A percentile compares a stretch with the other conserved stretches of the same genome.
Evolutionary conservation across 345 rosid species (phyloP).

Genomic region (Iberis pinnata): DNA sequence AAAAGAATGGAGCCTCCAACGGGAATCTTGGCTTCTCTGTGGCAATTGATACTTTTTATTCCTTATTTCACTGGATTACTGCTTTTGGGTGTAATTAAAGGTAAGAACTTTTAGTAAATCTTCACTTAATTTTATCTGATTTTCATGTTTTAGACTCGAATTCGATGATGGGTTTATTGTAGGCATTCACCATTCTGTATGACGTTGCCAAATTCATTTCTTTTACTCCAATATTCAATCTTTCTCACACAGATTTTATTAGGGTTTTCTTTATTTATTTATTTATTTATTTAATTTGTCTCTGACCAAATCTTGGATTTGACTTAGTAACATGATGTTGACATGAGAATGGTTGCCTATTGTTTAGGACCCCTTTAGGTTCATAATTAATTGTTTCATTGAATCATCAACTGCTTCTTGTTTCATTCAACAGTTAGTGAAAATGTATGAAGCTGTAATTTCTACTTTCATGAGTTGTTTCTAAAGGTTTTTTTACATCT

Average conservation of each 20-base stretch:
- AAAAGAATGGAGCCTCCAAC: conserved; percentile 49
- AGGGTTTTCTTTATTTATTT: too few species aligned
- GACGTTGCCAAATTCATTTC: background rate
- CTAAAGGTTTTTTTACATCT: background rate
- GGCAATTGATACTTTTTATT: conserved; percentile 65
- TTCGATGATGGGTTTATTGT: conserved; percentile 2
- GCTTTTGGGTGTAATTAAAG: conserved; percentile 67
- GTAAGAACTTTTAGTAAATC: conserved; percentile 25
- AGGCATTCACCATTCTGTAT: background rate
- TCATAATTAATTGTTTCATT: conserved; percentile 9
- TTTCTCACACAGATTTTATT: background rate
- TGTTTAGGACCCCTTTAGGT: background rate
- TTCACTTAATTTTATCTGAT: background rate
- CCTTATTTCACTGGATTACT: conserved; percentile 80
- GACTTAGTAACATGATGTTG: conserved; percentile 16
- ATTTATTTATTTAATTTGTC: too few species aligned
- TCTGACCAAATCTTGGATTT: conserved; percentile 1
- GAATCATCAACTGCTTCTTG: conserved; percentile 7
- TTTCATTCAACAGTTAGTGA: background rate
- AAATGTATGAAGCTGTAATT: background rate
- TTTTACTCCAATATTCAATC: conserved; percentile 1
- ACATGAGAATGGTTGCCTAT: background rate
- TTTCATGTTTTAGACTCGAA: background rate
- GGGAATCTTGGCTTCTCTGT: conserved; percentile 55
- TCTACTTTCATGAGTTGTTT: background rate